Conservation (phyloP, 73 alveolate genomes). For the Paramecium pentaurelia region DNA sequence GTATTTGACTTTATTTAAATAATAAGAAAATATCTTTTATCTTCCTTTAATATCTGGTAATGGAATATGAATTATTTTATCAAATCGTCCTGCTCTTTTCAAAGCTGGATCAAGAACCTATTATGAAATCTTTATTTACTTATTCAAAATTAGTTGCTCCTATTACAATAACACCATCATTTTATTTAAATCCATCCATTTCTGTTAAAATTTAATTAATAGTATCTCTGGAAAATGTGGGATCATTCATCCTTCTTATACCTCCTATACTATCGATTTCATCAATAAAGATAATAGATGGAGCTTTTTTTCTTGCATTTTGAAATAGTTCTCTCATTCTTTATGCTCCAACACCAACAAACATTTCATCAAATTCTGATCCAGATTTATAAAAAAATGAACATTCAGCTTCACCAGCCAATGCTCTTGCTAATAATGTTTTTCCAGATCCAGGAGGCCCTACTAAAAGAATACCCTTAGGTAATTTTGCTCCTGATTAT, state of each 20-base stretch:
- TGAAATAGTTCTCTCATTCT: slow-evolving; percentile 80
- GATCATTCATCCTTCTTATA: slow-evolving; percentile 70
- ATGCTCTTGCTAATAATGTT: slow-evolving; percentile 89
- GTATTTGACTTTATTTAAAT: slow-evolving; percentile 59
- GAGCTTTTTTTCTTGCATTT: slow-evolving; percentile 78
- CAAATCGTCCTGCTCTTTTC: slow-evolving; percentile 90
- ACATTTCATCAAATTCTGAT: slow-evolving; percentile 86
- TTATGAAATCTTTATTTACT: not conserved
- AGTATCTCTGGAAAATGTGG: slow-evolving; percentile 73
- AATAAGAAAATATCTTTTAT: slow-evolving; percentile 72
- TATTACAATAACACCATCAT: slow-evolving; percentile 80
- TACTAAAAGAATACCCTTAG: slow-evolving; percentile 72
- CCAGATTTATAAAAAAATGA: slow-evolving; percentile 80
- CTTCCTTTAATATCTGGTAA: slow-evolving; percentile 92
- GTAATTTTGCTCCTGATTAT: slow-evolving; percentile 81
- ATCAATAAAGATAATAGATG: slow-evolving; percentile 87
- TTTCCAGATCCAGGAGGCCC: slow-evolving; percentile 92
- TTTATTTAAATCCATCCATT: slow-evolving; percentile 89
- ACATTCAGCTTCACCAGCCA: slow-evolving; percentile 88
- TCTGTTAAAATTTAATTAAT: slow-evolving; percentile 85
- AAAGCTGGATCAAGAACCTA: slow-evolving; percentile 83
- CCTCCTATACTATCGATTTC: slow-evolving; percentile 86
- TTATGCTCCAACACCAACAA: slow-evolving; percentile 87
- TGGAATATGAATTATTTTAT: slow-evolving; percentile 81
- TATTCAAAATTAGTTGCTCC: slow-evolving; percentile 91